Evolutionary conservation across 306 rosid genomes (phyloP).

Genomic region (Glycyrrhiza uralensis): DNA sequence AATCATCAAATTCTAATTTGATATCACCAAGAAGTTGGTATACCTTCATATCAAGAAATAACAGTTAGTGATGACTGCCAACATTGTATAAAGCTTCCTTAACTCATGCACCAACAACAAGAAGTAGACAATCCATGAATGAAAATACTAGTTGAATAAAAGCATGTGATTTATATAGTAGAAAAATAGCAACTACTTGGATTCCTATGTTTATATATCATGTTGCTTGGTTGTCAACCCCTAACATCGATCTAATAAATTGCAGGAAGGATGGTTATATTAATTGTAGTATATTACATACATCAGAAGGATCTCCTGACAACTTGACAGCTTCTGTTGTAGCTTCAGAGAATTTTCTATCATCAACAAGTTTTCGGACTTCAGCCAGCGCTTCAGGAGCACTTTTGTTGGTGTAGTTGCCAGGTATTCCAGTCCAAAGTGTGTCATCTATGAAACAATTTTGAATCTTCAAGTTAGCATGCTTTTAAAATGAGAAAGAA

Average conservation of each 20-base stretch:
- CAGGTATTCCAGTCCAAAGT: slow-evolving; percentile 89
- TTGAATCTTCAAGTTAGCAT: slow-evolving; percentile 5
- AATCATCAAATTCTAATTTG: slow-evolving; percentile 69
- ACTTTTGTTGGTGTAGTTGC: slow-evolving; percentile 59
- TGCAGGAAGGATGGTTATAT: neutral
- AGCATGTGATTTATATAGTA: neutral
- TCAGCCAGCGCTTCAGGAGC: slow-evolving; percentile 66
- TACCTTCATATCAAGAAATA: slow-evolving; percentile 48
- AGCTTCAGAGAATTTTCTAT: slow-evolving; percentile 66
- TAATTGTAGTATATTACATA: slow-evolving; percentile 36
- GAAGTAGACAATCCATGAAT: neutral
- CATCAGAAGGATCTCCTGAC: slow-evolving; percentile 65
- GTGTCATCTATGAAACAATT: slow-evolving; percentile 65
- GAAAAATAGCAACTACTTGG: neutral
- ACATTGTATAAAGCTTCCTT: neutral
- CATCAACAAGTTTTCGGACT: slow-evolving; percentile 81
- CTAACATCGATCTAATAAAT: neutral
- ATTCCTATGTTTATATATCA: neutral
- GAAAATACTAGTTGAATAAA: neutral
- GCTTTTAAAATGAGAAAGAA: neutral
- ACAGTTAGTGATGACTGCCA: slow-evolving; percentile 9
- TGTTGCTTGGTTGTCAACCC: neutral
- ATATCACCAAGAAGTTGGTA: slow-evolving; percentile 85
- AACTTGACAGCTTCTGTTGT: slow-evolving; percentile 67
- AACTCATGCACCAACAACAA: slow-evolving; percentile 5